Percentiles rank a stretch among this genome's conserved stretches.
These are phyloP conservation scores for Aaosphaeria pasadenensis DNA, from an alignment of 2,329 filamentous ascomycete genomes.

Conservation along the genomic window DNA sequence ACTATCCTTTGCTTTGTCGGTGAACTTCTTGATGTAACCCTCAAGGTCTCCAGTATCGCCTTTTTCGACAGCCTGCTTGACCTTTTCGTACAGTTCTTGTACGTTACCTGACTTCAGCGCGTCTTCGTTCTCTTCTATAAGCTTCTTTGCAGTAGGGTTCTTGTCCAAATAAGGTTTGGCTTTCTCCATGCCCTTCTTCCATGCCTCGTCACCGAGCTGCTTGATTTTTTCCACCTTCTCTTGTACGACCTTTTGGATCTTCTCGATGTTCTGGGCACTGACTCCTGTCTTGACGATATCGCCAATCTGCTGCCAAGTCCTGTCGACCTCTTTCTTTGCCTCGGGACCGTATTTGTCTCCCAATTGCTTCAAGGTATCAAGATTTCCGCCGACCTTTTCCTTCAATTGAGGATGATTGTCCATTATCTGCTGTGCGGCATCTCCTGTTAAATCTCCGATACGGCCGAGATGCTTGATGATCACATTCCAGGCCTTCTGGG, in stretches of 20 bases:
- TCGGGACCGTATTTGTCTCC: constrained; percentile 70
- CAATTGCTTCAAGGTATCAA: constrained; percentile 67
- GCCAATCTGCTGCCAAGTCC: constrained; percentile 66
- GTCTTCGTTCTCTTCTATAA: constrained; percentile 69
- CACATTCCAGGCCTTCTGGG: constrained; percentile 59
- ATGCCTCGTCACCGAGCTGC: constrained; percentile 68
- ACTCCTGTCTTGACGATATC: constrained; percentile 63
- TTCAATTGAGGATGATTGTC: constrained; percentile 72
- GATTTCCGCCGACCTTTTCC: constrained; percentile 66
- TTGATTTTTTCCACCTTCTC: constrained; percentile 67
- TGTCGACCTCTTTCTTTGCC: constrained; percentile 71
- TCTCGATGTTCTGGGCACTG: constrained; percentile 52
- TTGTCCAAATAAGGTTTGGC: constrained; percentile 72
- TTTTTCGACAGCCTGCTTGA: constrained; percentile 59
- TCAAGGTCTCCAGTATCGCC: constrained; percentile 60
- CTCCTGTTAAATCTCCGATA: constrained; percentile 60
- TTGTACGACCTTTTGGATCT: constrained; percentile 60
- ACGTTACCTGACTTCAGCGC: constrained; percentile 65
- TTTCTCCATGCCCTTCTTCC: constrained; percentile 68
- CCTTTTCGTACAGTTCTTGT: constrained; percentile 60
- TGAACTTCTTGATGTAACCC: constrained; percentile 58
- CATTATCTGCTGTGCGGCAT: constrained; percentile 62
- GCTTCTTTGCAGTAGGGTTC: constrained; percentile 70
- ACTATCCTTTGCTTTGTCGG: constrained; percentile 57
- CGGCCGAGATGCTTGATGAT: constrained; percentile 60